phyloP scores from a whole-genome alignment of 1,139 yeast species.

The Wickerhamiella infanticola region DNA sequence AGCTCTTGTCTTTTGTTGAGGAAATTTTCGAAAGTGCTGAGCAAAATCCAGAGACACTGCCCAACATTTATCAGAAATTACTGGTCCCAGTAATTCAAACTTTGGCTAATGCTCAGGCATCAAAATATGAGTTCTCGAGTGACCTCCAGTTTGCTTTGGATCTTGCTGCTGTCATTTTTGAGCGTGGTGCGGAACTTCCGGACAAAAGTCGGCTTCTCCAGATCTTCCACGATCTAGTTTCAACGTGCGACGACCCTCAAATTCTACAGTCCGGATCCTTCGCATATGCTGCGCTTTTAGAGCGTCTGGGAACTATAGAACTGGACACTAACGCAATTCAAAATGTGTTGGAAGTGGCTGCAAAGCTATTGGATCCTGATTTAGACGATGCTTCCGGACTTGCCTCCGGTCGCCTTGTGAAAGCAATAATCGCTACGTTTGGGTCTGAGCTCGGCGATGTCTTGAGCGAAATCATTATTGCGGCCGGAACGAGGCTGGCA shows the following conservation, averaged over 20 bases:
- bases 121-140: constrained; percentile 25
- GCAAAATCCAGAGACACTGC: constrained; percentile 24
- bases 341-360: constrained; percentile 42
- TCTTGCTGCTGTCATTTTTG: constrained; percentile 42
- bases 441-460: constrained; percentile 35
- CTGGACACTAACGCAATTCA: constrained; percentile 28
- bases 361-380: constrained; percentile 55
- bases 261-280: constrained; percentile 67
- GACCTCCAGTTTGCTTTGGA: constrained; percentile 54
- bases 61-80: constrained; percentile 16
- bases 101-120: constrained; percentile 25
- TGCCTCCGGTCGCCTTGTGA: constrained; percentile 31
- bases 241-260: constrained; percentile 56
- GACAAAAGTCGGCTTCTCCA: constrained; percentile 37
- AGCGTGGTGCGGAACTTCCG: constrained; percentile 35
- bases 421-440: constrained; percentile 44
- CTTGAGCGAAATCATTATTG: constrained; percentile 47
- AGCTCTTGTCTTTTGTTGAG: constrained; percentile 48
- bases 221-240: constrained; percentile 35
- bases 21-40: constrained; percentile 38
- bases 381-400: constrained; percentile 71
- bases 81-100: constrained; percentile 36
- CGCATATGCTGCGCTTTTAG: constrained; percentile 47
- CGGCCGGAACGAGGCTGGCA: constrained; percentile 52
- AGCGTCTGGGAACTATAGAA: constrained; percentile 32